phyloP scores from a whole-genome alignment of 1,139 yeast genomes.

The Geotrichum aggregatum region DNA sequence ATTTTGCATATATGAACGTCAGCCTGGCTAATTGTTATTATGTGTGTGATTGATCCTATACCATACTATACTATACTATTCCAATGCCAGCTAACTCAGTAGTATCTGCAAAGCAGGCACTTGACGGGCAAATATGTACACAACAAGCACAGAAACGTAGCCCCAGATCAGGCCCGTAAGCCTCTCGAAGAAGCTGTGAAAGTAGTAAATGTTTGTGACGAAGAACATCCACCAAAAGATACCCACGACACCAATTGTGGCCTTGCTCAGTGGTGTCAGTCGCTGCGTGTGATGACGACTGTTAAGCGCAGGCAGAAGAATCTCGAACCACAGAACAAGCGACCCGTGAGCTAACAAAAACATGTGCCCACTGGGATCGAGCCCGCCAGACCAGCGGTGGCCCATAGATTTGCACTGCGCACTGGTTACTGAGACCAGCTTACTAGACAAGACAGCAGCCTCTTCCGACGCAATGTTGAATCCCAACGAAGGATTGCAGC shows the following conservation, averaged over 20 bases:
- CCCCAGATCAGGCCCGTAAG: constrained; percentile 63
- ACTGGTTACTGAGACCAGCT: not conserved
- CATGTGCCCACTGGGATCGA: constrained; percentile 94
- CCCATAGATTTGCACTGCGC: constrained; percentile 51
- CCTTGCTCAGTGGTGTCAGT: constrained; percentile 26
- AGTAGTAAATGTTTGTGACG: constrained; percentile 70
- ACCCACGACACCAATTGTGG: constrained; percentile 45
- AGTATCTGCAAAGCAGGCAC: not conserved
- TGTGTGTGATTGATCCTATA: too few species aligned
- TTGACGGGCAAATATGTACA: constrained; percentile 34
- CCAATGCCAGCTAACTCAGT: not conserved
- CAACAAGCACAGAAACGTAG: constrained; percentile 44
- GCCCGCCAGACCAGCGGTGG: constrained; percentile 88
- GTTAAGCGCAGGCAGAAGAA: constrained; percentile 40
- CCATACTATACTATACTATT: too few species aligned
- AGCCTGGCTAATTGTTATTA: too few species aligned
- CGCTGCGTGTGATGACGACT: not conserved
- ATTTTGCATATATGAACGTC: too few species aligned
- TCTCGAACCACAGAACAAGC: constrained; percentile 65
- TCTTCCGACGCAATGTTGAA: not conserved
- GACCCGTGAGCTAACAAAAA: constrained; percentile 73
- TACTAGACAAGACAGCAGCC: not conserved
- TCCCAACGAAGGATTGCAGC: constrained; percentile 42
- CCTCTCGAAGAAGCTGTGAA: constrained; percentile 77
- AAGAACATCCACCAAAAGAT: constrained; percentile 87